These are phyloP conservation scores for Aspergillus hortae DNA, from an alignment of 2,329 filamentous ascomycete species.

Conservation along the genomic window DNA sequence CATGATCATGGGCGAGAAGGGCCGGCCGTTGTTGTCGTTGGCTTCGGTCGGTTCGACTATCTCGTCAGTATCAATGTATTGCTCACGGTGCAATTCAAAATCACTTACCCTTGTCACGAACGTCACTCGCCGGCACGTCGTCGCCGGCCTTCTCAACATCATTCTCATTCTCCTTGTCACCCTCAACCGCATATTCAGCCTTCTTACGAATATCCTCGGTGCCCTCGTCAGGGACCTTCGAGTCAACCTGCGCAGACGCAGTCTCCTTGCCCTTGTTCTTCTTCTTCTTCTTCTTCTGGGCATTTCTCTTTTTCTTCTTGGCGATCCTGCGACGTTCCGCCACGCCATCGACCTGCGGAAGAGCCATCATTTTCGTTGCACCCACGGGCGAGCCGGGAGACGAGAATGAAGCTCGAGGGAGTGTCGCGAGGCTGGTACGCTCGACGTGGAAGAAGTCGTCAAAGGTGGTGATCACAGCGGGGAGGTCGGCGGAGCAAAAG, in stretches of 20 bases:
- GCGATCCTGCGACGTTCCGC: slow-evolving; percentile 2
- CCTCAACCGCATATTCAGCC: background rate
- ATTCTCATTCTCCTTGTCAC: background rate
- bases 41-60: background rate
- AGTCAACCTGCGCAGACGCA: background rate
- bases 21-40: background rate
- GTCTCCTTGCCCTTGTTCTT: background rate
- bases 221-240: background rate
- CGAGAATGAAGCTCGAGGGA: background rate
- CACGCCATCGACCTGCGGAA: slow-evolving; percentile 9
- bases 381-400: background rate
- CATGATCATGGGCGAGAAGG: background rate
- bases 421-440: slow-evolving; percentile 1
- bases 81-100: background rate
- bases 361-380: background rate
- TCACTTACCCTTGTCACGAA: too few species aligned
- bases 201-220: background rate
- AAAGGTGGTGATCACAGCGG: slow-evolving; percentile 1
- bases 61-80: background rate
- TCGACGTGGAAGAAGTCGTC: slow-evolving; percentile 12
- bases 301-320: slow-evolving; percentile 10
- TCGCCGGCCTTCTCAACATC: background rate
- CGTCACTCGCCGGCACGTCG: background rate
- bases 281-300: slow-evolving; percentile 1
- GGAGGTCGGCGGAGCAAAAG: slow-evolving; percentile 16